Evolutionary conservation across 306 rosid species (phyloP), one percentile per base, ranked within the genome.

Genomic region (Dryas alaskensis): DNA sequence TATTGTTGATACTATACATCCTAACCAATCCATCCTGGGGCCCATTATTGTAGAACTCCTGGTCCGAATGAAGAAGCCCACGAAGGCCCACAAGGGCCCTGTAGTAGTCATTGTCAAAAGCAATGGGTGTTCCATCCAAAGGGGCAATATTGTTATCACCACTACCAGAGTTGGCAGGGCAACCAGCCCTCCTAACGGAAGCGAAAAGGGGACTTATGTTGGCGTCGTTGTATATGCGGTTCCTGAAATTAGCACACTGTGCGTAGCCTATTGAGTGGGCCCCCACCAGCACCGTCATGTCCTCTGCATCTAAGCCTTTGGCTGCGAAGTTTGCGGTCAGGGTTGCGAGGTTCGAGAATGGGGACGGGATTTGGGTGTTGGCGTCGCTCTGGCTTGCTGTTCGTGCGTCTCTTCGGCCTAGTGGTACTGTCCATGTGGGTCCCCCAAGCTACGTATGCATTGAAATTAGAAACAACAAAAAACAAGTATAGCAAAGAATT

Each of bases 351-450:
- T 77, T 65, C 0, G 87, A 80, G 67, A 12, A 60, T 0, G 94
- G 97, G 0, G 81, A 60, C 0, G 98, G 96, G 22, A 91, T 81
- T 27, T 89, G 66, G 74, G 1, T 80, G 81, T 89, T 88, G 47
- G 98, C 88, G 9, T 37, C 85, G 55, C 78, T 85, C 25, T 82
- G 82, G 80, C 88, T 93, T 27, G 94, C 94, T 9, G 93, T 93
- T 65, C 82, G 85, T 58, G 96, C 85, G 49, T 91, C 98, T 70
- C 89, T 86, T 51, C 96, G 76, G 7, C 97, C 97, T 0, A 91
- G 84, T 0, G 86, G 74, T 3, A 91, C 94, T 3, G 14, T 7
- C 96, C 96, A 91, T 25, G 81, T 14, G 7, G 96, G 91, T 60
- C 98, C 98, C 81, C 94, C 90, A 8, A 87, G 81, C 98, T 93